Percentiles rank a stretch among this genome's conserved stretches.
phyloP scores from a whole-genome alignment of 228 moss, liverwort and hornwort genomes.

The Sphagnum fallax region DNA sequence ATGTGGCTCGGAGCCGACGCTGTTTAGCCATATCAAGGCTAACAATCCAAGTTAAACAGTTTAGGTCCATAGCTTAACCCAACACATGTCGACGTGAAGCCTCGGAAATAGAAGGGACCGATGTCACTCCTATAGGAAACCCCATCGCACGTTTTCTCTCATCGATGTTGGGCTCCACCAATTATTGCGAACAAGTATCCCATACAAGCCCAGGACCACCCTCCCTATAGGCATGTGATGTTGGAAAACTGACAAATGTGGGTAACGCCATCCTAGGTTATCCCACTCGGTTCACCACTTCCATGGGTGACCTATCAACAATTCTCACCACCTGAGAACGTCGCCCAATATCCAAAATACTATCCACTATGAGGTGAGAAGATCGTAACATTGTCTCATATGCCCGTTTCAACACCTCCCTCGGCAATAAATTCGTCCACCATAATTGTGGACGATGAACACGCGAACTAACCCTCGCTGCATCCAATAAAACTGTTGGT shows the following conservation, averaged over 20 bases:
- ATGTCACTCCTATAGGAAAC: not conserved
- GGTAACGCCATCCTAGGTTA: not conserved
- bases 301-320: not conserved
- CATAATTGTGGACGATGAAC: not conserved
- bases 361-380: not conserved
- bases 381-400: no score
- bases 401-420: no score
- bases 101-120: not conserved
- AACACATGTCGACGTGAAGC: not conserved
- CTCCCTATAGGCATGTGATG: not conserved
- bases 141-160: not conserved
- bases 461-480: not conserved
- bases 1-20: no score
- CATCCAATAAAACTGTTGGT: not conserved
- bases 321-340: not conserved
- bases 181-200: not conserved
- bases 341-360: not conserved
- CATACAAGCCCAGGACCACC: not conserved
- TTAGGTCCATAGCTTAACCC: not conserved
- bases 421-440: no score
- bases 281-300: not conserved
- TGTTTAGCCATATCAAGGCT: not conserved
- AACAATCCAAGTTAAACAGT: not conserved
- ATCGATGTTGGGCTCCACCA: not conserved
- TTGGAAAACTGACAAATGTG: not conserved